A percentile compares a stretch with the other conserved stretches of the same genome.
These are phyloP conservation scores for Monosporascus sp. DNA, from an alignment of 2,329 filamentous ascomycete species.

Conservation along the genomic window DNA sequence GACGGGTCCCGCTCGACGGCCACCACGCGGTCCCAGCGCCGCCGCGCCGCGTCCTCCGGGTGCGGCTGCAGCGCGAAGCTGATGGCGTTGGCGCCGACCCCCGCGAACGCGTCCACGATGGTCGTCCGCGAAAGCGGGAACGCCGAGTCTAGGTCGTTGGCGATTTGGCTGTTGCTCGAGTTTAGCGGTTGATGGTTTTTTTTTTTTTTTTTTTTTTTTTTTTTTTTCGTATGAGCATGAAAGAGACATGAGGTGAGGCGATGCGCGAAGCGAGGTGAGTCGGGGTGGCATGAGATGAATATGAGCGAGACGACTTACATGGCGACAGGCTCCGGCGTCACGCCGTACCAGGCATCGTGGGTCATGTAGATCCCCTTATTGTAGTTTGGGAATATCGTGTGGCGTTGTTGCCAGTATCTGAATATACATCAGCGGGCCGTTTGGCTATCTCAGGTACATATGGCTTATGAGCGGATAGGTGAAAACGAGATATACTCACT, in stretches of 20 bases:
- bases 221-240: background rate
- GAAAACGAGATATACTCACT: slow-evolving; percentile 48
- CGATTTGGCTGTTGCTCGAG: slow-evolving; percentile 56
- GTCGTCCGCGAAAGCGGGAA: slow-evolving; percentile 38
- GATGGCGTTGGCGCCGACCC: slow-evolving; percentile 89
- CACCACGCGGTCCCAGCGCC: slow-evolving; percentile 76
- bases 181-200: background rate
- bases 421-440: background rate
- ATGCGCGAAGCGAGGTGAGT: background rate
- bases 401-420: slow-evolving; percentile 87
- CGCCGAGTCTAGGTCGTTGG: slow-evolving; percentile 59
- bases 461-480: background rate
- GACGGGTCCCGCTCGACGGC: slow-evolving; percentile 80
- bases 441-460: background rate
- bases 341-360: slow-evolving; percentile 91
- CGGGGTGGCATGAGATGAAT: background rate
- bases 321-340: slow-evolving; percentile 89
- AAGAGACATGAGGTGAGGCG: too few relatives aligned
- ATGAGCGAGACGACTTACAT: slow-evolving; percentile 46
- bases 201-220: too few relatives aligned
- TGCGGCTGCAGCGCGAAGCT: slow-evolving; percentile 65
- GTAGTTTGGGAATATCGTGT: slow-evolving; percentile 82
- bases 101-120: slow-evolving; percentile 84
- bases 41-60: slow-evolving; percentile 36
- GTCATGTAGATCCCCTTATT: slow-evolving; percentile 87